phyloP scores from a whole-genome alignment of 2,329 filamentous ascomycete species.

The Clonostachys sp. region DNA sequence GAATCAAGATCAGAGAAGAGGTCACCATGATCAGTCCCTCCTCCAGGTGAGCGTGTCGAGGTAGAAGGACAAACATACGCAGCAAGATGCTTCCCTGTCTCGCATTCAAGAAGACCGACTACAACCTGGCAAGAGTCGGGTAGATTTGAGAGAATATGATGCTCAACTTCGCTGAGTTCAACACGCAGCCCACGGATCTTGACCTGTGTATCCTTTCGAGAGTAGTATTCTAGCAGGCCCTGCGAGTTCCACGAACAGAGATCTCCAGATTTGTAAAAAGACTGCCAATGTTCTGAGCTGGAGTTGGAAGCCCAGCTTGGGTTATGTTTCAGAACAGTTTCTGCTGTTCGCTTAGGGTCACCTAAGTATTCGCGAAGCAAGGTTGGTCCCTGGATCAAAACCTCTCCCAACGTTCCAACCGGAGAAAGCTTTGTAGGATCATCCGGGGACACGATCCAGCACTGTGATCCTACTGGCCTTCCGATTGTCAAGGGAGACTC shows the following conservation, averaged over 20 bases:
- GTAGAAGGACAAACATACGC: not conserved
- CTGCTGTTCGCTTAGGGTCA: conserved; percentile 15
- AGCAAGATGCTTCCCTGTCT: not conserved
- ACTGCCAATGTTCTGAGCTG: not conserved
- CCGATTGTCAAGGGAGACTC: conserved; percentile 3
- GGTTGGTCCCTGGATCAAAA: conserved; percentile 18
- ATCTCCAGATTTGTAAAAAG: not conserved
- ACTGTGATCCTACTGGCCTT: conserved; percentile 3
- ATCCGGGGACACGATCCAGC: conserved; percentile 5
- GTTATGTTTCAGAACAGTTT: conserved; percentile 1
- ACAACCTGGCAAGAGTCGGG: not conserved
- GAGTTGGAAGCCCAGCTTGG: not conserved
- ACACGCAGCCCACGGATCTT: conserved; percentile 1
- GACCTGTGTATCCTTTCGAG: conserved; percentile 1
- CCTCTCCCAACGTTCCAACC: conserved; percentile 6
- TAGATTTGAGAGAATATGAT: not conserved
- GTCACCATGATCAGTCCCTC: not conserved
- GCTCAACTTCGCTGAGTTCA: not conserved
- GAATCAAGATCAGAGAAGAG: conserved; percentile 5
- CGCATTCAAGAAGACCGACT: not conserved
- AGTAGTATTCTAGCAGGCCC: not conserved
- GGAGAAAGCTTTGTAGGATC: conserved; percentile 3
- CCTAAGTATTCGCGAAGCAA: conserved; percentile 43
- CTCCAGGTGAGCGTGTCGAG: no score
- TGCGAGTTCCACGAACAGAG: not conserved